Conservation (phyloP, 495 filamentous ascomycete genomes). For the Hypoxylon perforatum region DNA sequence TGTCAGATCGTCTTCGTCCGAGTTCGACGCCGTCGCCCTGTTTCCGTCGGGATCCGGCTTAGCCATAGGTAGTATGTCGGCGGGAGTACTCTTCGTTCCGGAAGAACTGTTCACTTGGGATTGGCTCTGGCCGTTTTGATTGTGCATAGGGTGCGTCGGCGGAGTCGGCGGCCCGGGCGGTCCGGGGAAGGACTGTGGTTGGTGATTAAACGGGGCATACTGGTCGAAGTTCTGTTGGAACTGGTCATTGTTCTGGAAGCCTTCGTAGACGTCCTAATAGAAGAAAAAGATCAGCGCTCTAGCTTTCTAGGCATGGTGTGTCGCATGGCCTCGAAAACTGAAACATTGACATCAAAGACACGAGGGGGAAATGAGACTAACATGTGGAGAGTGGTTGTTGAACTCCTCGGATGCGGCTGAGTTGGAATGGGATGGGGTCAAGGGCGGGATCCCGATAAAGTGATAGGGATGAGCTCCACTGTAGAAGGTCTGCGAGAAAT, state of each 20-base stretch:
- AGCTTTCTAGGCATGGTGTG: constrained; percentile 17
- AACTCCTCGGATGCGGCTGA: constrained; percentile 64
- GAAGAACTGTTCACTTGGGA: constrained; percentile 44
- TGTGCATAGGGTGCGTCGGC: constrained; percentile 45
- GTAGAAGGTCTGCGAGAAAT: constrained; percentile 58
- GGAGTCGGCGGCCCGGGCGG: constrained; percentile 61
- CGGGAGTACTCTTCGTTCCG: constrained; percentile 35
- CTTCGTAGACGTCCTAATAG: constrained; percentile 59
- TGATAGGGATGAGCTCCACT: constrained; percentile 63
- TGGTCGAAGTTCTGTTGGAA: constrained; percentile 57
- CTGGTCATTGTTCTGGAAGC: constrained; percentile 56
- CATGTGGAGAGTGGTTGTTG: constrained; percentile 64
- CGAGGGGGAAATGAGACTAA: constrained; percentile 60
- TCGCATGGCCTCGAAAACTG: constrained; percentile 16
- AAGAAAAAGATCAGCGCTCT: constrained; percentile 38
- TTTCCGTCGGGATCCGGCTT: constrained; percentile 51
- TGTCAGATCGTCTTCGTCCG: constrained; percentile 70
- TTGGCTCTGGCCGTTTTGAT: constrained; percentile 37
- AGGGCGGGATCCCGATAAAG: constrained; percentile 64
- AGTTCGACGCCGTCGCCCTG: constrained; percentile 57
- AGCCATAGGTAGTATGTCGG: constrained; percentile 49
- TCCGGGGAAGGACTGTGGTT: constrained; percentile 50
- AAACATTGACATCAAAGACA: constrained; percentile 30
- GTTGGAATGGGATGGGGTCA: constrained; percentile 64
- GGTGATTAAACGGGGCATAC: constrained; percentile 54